Evolutionary conservation across 331 rosid genomes (phyloP).

Genomic region (Stylosanthes scabra): DNA sequence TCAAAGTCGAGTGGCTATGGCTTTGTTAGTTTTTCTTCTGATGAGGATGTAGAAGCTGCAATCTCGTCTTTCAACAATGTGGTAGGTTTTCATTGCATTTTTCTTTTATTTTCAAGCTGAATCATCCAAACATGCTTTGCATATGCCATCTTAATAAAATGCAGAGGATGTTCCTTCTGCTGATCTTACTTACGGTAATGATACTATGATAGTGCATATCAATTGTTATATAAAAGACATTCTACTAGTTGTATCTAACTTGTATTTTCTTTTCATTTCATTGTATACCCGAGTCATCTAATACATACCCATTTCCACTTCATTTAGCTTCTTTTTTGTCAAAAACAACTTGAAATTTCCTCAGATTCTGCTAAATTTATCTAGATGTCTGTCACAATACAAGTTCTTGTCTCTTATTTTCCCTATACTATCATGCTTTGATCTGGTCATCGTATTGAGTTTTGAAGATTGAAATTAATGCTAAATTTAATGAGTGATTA

Average conservation of each 20-base stretch:
- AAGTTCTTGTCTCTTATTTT: slow-evolving; percentile 11
- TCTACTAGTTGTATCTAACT: background rate
- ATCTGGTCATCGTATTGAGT: slow-evolving; percentile 14
- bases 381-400: slow-evolving; percentile 2
- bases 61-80: slow-evolving; percentile 78
- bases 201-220: slow-evolving; percentile 8
- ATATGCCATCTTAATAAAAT: slow-evolving; percentile 6
- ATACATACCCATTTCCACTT: background rate
- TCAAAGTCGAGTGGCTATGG: slow-evolving; percentile 90
- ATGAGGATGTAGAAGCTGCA: slow-evolving; percentile 88
- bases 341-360: background rate
- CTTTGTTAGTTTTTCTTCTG: slow-evolving; percentile 82
- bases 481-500: slow-evolving; percentile 4
- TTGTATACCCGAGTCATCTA: background rate
- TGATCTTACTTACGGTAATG: slow-evolving; percentile 27
- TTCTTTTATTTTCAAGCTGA: slow-evolving; percentile 24
- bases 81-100: slow-evolving; percentile 62
- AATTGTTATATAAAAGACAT: background rate
- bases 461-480: slow-evolving; percentile 27
- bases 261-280: slow-evolving; percentile 18
- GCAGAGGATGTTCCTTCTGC: background rate
- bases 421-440: slow-evolving; percentile 6
- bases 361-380: slow-evolving; percentile 4
- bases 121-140: slow-evolving; percentile 12
- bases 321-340: background rate